Conservation (phyloP, 257 asterid species). For the Lithospermum erythrorhizon region DNA sequence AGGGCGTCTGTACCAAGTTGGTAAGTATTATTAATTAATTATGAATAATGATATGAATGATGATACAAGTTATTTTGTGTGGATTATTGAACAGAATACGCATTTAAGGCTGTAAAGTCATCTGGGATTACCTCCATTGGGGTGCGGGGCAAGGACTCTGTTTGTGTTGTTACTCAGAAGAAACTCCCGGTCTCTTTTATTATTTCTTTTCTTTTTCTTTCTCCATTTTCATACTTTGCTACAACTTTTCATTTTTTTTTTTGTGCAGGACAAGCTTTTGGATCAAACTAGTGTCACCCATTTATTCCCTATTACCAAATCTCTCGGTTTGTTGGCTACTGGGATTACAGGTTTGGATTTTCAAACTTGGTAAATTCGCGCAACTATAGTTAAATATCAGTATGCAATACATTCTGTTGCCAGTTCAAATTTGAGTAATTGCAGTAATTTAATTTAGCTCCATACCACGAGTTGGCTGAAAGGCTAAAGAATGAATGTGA, state of each 20-base stretch:
- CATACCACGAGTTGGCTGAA: not conserved
- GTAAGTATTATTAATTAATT: slow-evolving; percentile 35
- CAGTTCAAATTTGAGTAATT: too few species aligned
- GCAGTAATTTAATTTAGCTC: too few species aligned
- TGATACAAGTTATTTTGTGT: too few species aligned
- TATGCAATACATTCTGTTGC: slow-evolving; percentile 4
- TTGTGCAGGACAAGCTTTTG: slow-evolving; percentile 86
- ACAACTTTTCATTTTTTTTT: too few species aligned
- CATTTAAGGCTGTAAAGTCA: too few species aligned
- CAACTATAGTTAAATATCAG: too few species aligned
- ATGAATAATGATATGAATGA: too few species aligned
- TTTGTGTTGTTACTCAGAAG: slow-evolving; percentile 98
- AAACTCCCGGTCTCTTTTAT: slow-evolving; percentile 73
- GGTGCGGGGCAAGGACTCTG: slow-evolving; percentile 89
- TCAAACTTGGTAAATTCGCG: too few species aligned
- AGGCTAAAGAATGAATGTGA: not conserved
- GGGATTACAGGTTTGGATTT: slow-evolving; percentile 96
- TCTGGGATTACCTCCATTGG: slow-evolving; percentile 90
- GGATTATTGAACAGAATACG: too few species aligned
- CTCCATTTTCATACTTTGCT: slow-evolving; percentile 4
- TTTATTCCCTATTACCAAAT: slow-evolving; percentile 73
- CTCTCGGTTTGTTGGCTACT: slow-evolving; percentile 82
- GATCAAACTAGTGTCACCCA: slow-evolving; percentile 94
- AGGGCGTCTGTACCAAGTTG: slow-evolving; percentile 98
- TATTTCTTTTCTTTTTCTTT: not conserved